Evolutionary conservation across 768 basidiomycete species (phyloP).

Genomic region (Kondoa subrosea): DNA sequence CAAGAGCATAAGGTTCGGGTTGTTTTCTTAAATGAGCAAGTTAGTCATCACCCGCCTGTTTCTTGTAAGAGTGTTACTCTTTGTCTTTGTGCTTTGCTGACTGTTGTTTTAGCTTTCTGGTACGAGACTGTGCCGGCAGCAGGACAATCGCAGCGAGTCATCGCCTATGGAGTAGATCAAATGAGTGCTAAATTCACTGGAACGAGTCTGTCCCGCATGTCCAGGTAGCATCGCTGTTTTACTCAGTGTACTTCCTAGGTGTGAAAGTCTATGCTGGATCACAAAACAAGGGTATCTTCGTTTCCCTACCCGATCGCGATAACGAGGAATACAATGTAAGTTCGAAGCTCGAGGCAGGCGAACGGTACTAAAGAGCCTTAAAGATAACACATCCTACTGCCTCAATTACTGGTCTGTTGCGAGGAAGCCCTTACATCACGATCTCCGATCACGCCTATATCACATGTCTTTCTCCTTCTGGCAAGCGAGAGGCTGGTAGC

Average conservation of each 20-base stretch:
- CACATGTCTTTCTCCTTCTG: constrained; percentile 11
- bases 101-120: constrained; percentile 33
- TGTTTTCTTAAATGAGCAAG: constrained; percentile 32
- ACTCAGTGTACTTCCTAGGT: constrained; percentile 33
- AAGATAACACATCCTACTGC: constrained; percentile 80
- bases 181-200: constrained; percentile 83
- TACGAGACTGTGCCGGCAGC: constrained; percentile 19
- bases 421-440: constrained; percentile 82
- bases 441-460: constrained; percentile 41
- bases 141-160: constrained; percentile 3
- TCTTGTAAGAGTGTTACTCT: constrained; percentile 41
- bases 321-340: constrained; percentile 52
- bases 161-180: constrained; percentile 61
- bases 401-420: constrained; percentile 73
- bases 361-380: too few relatives aligned
- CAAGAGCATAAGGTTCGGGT: constrained; percentile 31
- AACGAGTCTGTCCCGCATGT: constrained; percentile 37
- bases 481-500: constrained; percentile 33
- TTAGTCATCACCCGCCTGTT: constrained; percentile 92
- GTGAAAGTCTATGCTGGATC: constrained; percentile 66
- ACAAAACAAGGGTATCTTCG: constrained; percentile 73
- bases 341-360: not conserved
- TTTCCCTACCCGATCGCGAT: constrained; percentile 54
- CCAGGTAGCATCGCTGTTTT: constrained; percentile 3
- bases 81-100: constrained; percentile 30